Evolutionary conservation across 1,284 basidiomycete species (phyloP).

Genomic region (Ganoderma boninense): DNA sequence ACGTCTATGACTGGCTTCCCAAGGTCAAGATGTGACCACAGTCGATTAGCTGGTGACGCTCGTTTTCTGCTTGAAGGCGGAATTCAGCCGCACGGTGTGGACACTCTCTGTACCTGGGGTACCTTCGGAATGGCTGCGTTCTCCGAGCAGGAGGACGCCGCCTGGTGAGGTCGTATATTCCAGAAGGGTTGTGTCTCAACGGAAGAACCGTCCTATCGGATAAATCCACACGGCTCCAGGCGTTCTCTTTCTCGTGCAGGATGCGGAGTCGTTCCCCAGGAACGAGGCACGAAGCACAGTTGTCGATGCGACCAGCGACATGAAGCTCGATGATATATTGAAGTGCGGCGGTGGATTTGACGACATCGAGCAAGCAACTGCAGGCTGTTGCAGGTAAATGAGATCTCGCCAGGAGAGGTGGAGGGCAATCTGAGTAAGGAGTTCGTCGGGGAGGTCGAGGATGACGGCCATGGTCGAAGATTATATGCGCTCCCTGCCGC

Average conservation of each 20-base stretch:
- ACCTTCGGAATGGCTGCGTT: slow-evolving; percentile 19
- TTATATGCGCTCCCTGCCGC: neutral
- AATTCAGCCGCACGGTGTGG: slow-evolving; percentile 22
- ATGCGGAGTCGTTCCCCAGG: slow-evolving; percentile 40
- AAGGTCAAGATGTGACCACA: slow-evolving; percentile 47
- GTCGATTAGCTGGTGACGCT: neutral
- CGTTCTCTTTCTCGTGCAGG: slow-evolving; percentile 33
- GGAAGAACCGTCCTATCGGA: slow-evolving; percentile 17
- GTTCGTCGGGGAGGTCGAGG: slow-evolving; percentile 46
- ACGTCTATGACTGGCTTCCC: slow-evolving; percentile 42
- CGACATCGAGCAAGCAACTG: slow-evolving; percentile 35
- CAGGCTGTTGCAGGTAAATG: slow-evolving; percentile 34
- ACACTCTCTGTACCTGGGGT: slow-evolving; percentile 25
- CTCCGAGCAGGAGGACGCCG: slow-evolving; percentile 51
- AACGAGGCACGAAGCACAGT: slow-evolving; percentile 32
- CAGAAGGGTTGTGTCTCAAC: slow-evolving; percentile 28
- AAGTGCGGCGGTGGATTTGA: slow-evolving; percentile 40
- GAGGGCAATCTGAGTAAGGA: slow-evolving; percentile 44
- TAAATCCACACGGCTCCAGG: slow-evolving; percentile 36
- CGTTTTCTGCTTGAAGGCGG: slow-evolving; percentile 5
- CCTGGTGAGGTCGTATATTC: slow-evolving; percentile 55
- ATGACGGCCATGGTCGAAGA: slow-evolving; percentile 20
- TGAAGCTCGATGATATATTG: slow-evolving; percentile 45
- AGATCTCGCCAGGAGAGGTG: slow-evolving; percentile 34
- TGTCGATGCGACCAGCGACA: slow-evolving; percentile 44